phyloP scores from a whole-genome alignment of 2,329 filamentous ascomycete genomes.

The Beauveria bassiana region DNA sequence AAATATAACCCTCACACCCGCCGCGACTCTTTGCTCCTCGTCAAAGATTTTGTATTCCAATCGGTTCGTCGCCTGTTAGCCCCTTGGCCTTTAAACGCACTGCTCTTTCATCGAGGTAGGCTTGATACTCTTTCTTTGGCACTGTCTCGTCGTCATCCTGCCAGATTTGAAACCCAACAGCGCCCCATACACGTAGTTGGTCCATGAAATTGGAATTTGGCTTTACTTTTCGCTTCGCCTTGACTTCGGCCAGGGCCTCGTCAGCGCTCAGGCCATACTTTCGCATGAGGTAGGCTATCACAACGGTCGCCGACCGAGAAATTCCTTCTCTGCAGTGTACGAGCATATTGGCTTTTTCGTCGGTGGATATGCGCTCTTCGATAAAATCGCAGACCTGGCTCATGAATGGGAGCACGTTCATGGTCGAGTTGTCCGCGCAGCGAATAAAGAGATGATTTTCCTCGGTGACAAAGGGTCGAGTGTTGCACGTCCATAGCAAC shows the following conservation, averaged over 20 bases:
- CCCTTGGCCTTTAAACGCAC: not conserved
- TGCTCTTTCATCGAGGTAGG: not conserved
- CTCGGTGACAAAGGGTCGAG: conserved; percentile 11
- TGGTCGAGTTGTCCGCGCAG: conserved; percentile 18
- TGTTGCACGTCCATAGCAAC: too few relatives aligned
- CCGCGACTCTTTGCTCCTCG: not conserved
- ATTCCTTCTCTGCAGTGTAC: conserved; percentile 27
- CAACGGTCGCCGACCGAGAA: conserved; percentile 24
- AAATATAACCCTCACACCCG: too few relatives aligned
- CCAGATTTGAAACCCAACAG: conserved; percentile 23
- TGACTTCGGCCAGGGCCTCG: conserved; percentile 16
- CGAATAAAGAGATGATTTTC: conserved; percentile 18
- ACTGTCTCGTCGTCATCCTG: conserved; percentile 17
- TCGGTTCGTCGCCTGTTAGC: not conserved
- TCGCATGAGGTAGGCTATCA: conserved; percentile 27
- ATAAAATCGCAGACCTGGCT: conserved; percentile 21
- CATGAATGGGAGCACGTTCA: conserved; percentile 18
- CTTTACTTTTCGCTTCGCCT: conserved; percentile 17
- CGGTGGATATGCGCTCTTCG: conserved; percentile 5
- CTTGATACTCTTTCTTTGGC: conserved; percentile 18
- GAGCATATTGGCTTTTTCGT: conserved; percentile 17
- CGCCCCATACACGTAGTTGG: conserved; percentile 26
- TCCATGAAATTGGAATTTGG: conserved; percentile 24
- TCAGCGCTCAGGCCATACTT: conserved; percentile 15
- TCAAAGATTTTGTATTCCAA: not conserved